Conservation (phyloP, 1,284 basidiomycete species). For the Schizopora paradoxa region DNA sequence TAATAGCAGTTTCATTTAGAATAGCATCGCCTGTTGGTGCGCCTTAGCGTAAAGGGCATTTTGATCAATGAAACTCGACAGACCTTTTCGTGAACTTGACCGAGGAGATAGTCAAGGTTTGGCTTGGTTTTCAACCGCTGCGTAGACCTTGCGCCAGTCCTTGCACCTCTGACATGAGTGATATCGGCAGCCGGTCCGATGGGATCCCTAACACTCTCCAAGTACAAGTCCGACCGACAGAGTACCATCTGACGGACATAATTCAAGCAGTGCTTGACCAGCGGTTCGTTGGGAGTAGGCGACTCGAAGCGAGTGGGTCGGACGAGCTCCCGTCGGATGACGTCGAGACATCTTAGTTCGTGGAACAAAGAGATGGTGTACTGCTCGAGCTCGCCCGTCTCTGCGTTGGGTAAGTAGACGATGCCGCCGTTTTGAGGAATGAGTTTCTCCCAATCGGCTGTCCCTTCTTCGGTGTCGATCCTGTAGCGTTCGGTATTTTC, state of each 20-base stretch:
- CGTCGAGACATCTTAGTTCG: conserved; percentile 28
- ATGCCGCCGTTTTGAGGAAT: neutral
- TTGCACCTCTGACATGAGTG: neutral
- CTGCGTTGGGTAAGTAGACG: neutral
- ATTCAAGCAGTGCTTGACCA: conserved; percentile 25
- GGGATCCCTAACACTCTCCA: neutral
- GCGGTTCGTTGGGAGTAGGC: conserved; percentile 16
- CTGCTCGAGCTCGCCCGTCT: no score
- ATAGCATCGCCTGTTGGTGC: no score
- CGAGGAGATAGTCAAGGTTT: no score
- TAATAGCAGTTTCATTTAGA: no score
- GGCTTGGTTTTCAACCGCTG: neutral
- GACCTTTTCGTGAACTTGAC: no score
- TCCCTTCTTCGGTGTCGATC: neutral
- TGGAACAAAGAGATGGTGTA: conserved; percentile 26
- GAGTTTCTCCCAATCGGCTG: neutral
- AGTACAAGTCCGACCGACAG: neutral
- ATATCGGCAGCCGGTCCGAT: neutral
- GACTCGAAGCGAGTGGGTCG: conserved; percentile 2
- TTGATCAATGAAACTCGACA: no score
- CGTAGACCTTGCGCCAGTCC: neutral
- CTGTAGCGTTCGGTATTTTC: neutral
- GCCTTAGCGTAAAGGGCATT: no score
- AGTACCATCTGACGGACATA: conserved; percentile 6
- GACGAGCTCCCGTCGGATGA: conserved; percentile 22